These are phyloP conservation scores for Boletus huronensis DNA, from an alignment of 768 basidiomycete species.

Conservation along the genomic window DNA sequence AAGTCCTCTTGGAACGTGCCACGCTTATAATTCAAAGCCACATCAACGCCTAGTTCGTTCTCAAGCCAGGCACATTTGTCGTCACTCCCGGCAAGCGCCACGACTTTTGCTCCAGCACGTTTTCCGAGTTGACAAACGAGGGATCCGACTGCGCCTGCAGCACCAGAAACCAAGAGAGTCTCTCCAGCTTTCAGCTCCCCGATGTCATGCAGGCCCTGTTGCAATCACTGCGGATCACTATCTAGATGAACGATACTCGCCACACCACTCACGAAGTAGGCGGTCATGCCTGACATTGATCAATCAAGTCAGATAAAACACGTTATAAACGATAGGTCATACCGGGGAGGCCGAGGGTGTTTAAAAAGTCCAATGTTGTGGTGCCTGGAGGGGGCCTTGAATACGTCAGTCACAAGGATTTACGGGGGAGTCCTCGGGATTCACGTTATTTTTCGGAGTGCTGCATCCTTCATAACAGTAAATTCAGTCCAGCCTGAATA, in stretches of 20 bases:
- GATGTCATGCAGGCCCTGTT: conserved; percentile 77
- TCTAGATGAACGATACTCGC: neutral
- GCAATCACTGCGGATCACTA: conserved; percentile 1
- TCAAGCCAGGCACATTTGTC: conserved; percentile 89
- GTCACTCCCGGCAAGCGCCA: conserved; percentile 79
- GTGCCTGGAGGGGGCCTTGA: conserved; percentile 56
- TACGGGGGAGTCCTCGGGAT: conserved; percentile 18
- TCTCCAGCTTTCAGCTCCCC: conserved; percentile 82
- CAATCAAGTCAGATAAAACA: neutral
- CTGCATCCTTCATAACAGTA: conserved; percentile 53
- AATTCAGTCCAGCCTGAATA: conserved; percentile 75
- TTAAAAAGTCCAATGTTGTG: conserved; percentile 72
- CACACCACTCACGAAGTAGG: conserved; percentile 68
- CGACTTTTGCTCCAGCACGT: conserved; percentile 72
- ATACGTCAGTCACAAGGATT: neutral
- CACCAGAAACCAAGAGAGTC: conserved; percentile 82
- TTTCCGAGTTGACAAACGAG: conserved; percentile 84
- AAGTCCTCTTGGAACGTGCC: conserved; percentile 67
- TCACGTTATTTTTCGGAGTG: conserved; percentile 53
- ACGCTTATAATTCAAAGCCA: conserved; percentile 86
- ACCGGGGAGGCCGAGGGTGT: conserved; percentile 76
- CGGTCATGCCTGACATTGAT: conserved; percentile 64
- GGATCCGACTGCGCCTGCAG: conserved; percentile 88
- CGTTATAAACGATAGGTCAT: conserved; percentile 13
- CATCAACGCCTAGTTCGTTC: conserved; percentile 77